Base-by-base conservation (phyloP, 768 basidiomycete genomes). In the Agaricus sinodeliciosus region DNA sequence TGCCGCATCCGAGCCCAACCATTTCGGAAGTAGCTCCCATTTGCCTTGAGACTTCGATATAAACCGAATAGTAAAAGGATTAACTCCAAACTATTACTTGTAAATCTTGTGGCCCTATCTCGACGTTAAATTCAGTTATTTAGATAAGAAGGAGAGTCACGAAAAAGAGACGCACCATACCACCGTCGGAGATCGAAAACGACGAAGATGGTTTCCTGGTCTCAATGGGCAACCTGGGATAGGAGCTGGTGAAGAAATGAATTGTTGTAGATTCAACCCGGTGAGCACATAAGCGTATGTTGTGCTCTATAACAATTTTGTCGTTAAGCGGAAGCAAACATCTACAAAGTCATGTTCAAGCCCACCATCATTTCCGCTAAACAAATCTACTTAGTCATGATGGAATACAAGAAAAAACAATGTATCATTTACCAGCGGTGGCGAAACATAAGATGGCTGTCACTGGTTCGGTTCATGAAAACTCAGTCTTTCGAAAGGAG, bases 251-350 rank as follows among this genome's bases (percentile, higher is more conserved):
- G 42, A 18, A 13, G 18, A 19, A 13, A 51, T 16, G 31, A 43
- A 51, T 1, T 43, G 42, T 36, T 51, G 49, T 11, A 51, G 31
- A 19, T 51, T 43, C 9, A 43, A 5, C 9, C 49, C 49, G 5
- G 49, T 51, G 42, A 51, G 43, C 19, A 43, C 42, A 15, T 51
- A 51, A n/a, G 49, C 49, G 12, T 51, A 51, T 19, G 41, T 43
- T 12, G 49, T 37, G 35, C 50, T 51, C 50, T 51, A 28, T 35
- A n/a, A 9, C 22, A 26, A 34, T 13, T 36, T 3, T 3, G 22
- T 22, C 7, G 5, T 35, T 15, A 6, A 15, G 34, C 9, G 34
- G 34, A 3, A 35, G 34, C 9, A 15, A 35, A 4, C 2, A 2
- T 15, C 34, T 1, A 35, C 2, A 15, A 35, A 9, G 9, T 9